Evolutionary conservation across 345 rosid genomes (phyloP).

Genomic region (Boechera retrofracta): DNA sequence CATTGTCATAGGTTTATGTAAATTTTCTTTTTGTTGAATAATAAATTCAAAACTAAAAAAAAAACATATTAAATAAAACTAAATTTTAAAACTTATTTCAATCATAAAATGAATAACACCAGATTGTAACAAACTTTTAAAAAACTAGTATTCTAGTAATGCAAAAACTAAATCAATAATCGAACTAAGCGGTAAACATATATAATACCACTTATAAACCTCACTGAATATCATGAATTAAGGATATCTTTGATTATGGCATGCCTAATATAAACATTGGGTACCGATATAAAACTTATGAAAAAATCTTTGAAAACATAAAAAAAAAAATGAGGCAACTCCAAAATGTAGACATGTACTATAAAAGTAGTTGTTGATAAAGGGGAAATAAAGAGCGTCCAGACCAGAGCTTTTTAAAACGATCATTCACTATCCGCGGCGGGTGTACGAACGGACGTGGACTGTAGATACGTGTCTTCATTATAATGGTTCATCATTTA

Average conservation of each 20-base stretch:
- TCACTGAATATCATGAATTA: not conserved
- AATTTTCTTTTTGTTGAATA: too few species aligned
- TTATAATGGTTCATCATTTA: constrained; percentile 22
- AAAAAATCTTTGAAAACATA: not conserved
- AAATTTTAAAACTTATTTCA: too few species aligned
- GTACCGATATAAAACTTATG: too few species aligned
- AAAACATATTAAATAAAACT: too few species aligned
- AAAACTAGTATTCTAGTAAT: too few species aligned
- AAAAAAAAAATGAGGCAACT: constrained; percentile 1
- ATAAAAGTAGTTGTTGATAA: not conserved
- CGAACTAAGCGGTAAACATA: not conserved
- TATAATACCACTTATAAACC: not conserved
- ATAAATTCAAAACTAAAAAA: too few species aligned
- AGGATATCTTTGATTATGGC: not conserved
- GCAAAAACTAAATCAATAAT: too few species aligned
- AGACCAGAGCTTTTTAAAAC: constrained; percentile 32
- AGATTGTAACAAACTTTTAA: too few species aligned
- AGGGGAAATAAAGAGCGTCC: constrained; percentile 9
- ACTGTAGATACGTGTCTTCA: constrained; percentile 21
- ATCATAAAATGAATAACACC: too few species aligned
- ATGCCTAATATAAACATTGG: not conserved
- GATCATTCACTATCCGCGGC: constrained; percentile 29
- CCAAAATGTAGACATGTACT: constrained; percentile 6
- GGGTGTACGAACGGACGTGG: constrained; percentile 18
- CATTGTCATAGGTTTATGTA: too few species aligned